Evolutionary conservation across 192 early-diverging fungal genomes (phyloP), one percentile per base, ranked within the genome.

Genomic region (Entomortierella parvispora): DNA sequence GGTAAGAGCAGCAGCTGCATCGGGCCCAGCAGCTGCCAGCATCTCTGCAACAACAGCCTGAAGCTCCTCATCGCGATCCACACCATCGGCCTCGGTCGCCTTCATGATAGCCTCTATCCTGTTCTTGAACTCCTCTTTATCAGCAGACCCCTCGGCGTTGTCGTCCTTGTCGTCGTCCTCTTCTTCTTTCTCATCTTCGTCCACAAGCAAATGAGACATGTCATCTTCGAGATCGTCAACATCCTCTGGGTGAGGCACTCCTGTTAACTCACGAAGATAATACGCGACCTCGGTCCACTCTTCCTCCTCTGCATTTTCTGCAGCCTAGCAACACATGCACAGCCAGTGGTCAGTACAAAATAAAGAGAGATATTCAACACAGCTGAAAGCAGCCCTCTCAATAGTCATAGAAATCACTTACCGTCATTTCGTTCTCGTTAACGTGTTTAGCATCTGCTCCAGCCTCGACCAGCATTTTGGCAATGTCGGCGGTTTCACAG

Each of bases 401-500:
- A 29, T 18, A n/a, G n/a, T n/a, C n/a, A 50, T 6, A 14, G 32
- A 33, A 0, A 46, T 8, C 15, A 40, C 55, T 42, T 65, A 84
- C 82, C 25, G 80, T 83, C 42, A 81, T 62, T n/a, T 89, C 89
- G 37, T 93, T 88, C 20, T 83, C 61, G 68, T 97, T 97, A 40
- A 61, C 52, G 49, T 65, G 71, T 2, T 58, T 77, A 14, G 88
- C 75, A 64, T 94, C 89, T 9, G 94, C 94, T 14, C 94, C 94
- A 29, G 83, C 79, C 48, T 88, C 83, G 33, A 94, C 63, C 31
- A 96, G 69, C 26, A 89, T 70, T 61, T 85, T 45, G 25, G 91
- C 93, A 43, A 87, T 87, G n/a, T 86, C 89, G 14, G 85, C 82
- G 46, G 90, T 88, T 59, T 94, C 93, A 53, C 84, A 86, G 14